phyloP scores from a whole-genome alignment of 208 protist genomes.

The Trichomonas gallinae region DNA sequence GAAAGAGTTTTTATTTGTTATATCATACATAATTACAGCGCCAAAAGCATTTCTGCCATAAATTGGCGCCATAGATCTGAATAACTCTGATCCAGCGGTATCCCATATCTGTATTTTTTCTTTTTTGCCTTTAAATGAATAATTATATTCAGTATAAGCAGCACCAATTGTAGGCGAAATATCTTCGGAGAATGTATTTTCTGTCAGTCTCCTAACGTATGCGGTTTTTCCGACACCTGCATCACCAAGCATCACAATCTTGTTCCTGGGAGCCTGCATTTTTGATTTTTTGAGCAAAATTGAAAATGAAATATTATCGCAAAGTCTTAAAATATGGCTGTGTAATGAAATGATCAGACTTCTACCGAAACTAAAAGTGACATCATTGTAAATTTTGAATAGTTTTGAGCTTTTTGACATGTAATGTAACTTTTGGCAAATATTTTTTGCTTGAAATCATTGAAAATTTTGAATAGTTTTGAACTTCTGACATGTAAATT shows the following conservation, averaged over 20 bases:
- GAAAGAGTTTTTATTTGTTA: conserved; percentile 28
- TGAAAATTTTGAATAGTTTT: no score
- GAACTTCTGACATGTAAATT: no score
- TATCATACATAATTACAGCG: conserved; percentile 42
- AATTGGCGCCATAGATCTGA: conserved; percentile 40
- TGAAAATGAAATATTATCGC: no score
- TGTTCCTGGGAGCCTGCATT: background rate
- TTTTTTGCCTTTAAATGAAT: background rate
- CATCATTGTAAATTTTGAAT: no score
- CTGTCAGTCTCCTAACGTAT: conserved; percentile 29
- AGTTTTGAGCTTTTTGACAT: no score
- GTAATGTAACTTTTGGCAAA: no score
- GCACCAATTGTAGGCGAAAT: conserved; percentile 36
- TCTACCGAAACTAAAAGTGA: no score
- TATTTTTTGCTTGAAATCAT: no score
- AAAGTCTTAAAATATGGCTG: no score
- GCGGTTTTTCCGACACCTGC: conserved; percentile 40
- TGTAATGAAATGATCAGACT: no score
- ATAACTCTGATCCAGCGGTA: conserved; percentile 35
- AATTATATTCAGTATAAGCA: conserved; percentile 27
- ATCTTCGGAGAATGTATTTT: conserved; percentile 31
- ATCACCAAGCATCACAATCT: conserved; percentile 38
- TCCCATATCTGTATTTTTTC: conserved; percentile 37
- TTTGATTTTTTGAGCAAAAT: no score
- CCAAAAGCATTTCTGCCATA: conserved; percentile 45